These are phyloP conservation scores for Daldinia bambusicola DNA, from an alignment of 495 filamentous ascomycete genomes.

Conservation along the genomic window DNA sequence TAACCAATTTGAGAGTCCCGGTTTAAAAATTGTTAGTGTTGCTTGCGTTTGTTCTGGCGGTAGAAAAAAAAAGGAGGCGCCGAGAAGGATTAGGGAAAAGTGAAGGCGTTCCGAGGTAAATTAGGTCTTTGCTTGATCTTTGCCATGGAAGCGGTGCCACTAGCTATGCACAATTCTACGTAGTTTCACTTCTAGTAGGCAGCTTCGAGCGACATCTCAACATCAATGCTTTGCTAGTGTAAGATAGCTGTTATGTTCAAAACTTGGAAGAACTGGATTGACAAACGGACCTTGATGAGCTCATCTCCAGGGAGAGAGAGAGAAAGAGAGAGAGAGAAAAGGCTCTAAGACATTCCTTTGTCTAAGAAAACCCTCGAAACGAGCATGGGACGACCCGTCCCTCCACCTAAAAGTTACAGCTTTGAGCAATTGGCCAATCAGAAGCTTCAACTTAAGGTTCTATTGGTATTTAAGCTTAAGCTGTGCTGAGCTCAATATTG, in stretches of 20 bases:
- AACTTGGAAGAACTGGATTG: constrained; percentile 27
- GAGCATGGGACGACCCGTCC: constrained; percentile 38
- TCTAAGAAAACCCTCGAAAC: constrained; percentile 9
- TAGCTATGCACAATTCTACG: constrained; percentile 24
- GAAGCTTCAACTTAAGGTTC: constrained; percentile 19
- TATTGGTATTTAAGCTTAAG: constrained; percentile 10
- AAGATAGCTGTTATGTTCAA: background rate
- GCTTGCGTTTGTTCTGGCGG: background rate
- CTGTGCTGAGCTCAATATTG: background rate
- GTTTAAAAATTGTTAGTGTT: background rate
- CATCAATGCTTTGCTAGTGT: constrained; percentile 1
- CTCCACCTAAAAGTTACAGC: constrained; percentile 15
- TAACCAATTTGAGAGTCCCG: background rate
- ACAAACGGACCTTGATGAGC: constrained; percentile 7
- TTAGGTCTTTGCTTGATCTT: background rate
- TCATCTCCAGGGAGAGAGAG: constrained; percentile 4
- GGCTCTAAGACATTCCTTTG: background rate
- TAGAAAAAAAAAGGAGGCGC: background rate
- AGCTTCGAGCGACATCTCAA: constrained; percentile 8
- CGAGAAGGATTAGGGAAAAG: background rate
- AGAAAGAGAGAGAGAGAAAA: background rate
- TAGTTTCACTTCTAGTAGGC: constrained; percentile 14
- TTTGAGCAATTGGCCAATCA: constrained; percentile 38
- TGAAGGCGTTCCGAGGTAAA: background rate
- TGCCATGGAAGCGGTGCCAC: constrained; percentile 25